Conservation (phyloP, 75 land plant genomes). For the Pinus tabuliformis region DNA sequence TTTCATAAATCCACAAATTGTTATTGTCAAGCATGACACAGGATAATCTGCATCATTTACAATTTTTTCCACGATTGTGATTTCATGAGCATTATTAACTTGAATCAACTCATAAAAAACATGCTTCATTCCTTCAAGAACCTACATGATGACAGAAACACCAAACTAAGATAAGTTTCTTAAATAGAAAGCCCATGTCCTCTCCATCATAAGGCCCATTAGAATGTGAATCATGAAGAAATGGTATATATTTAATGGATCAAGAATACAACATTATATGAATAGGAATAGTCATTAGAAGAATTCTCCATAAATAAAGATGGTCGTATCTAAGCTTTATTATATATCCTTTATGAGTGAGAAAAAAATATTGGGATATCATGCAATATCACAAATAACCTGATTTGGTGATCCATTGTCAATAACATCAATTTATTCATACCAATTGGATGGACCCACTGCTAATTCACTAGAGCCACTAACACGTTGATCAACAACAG, state of each 20-base stretch:
- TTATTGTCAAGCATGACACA: conserved; percentile 34
- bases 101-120: conserved; percentile 46
- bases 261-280: background rate
- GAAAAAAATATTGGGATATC: background rate
- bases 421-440: conserved; percentile 47
- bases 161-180: background rate
- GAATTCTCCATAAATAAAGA: background rate
- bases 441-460: conserved; percentile 40
- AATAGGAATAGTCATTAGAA: background rate
- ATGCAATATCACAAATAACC: background rate
- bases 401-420: conserved; percentile 20
- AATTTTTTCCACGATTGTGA: conserved; percentile 30
- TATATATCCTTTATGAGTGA: background rate
- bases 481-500: background rate
- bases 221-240: background rate
- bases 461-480: conserved; percentile 1
- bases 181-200: background rate
- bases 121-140: conserved; percentile 45
- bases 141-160: conserved; percentile 11
- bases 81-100: conserved; percentile 34
- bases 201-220: background rate
- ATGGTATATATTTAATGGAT: background rate
- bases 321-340: background rate
- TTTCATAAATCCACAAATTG: conserved; percentile 8
- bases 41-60: conserved; percentile 43